Conservation (phyloP, 1,284 basidiomycete species). For the Puccinia coronata region DNA sequence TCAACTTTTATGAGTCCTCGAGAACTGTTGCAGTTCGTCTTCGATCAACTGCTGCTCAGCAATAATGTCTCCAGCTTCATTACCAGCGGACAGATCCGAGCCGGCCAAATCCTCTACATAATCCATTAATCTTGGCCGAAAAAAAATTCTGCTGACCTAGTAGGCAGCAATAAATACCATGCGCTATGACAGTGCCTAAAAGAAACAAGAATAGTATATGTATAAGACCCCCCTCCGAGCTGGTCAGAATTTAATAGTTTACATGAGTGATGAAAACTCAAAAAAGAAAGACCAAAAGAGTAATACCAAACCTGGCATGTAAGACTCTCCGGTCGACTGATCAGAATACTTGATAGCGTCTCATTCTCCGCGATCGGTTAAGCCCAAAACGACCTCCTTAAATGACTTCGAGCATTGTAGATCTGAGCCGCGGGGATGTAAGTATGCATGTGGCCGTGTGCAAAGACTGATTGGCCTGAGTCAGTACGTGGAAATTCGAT, state of each 20-base stretch:
- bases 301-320: slow-evolving; percentile 70
- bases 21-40: slow-evolving; percentile 87
- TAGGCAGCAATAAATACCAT: slow-evolving; percentile 99
- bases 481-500: slow-evolving; percentile 77
- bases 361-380: slow-evolving; percentile 85
- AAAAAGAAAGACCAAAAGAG: neutral
- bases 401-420: slow-evolving; percentile 85
- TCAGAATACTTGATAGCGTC: slow-evolving; percentile 88
- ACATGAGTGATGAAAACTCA: neutral
- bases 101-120: slow-evolving; percentile 78
- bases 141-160: slow-evolving; percentile 98
- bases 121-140: slow-evolving; percentile 89
- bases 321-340: slow-evolving; percentile 79
- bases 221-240: no score
- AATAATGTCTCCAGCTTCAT: slow-evolving; percentile 81
- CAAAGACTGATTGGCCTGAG: slow-evolving; percentile 84
- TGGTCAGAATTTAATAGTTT: no score
- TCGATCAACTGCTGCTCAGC: slow-evolving; percentile 81
- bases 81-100: slow-evolving; percentile 54
- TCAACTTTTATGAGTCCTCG: slow-evolving; percentile 84
- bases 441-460: slow-evolving; percentile 74
- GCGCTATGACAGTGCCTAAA: slow-evolving; percentile 81
- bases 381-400: slow-evolving; percentile 87
- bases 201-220: no score
- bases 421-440: slow-evolving; percentile 87